Percentiles rank a stretch among this genome's conserved stretches.
Evolutionary conservation across 2,329 filamentous ascomycete genomes (phyloP).

Genomic region (Fusarium anguioides): DNA sequence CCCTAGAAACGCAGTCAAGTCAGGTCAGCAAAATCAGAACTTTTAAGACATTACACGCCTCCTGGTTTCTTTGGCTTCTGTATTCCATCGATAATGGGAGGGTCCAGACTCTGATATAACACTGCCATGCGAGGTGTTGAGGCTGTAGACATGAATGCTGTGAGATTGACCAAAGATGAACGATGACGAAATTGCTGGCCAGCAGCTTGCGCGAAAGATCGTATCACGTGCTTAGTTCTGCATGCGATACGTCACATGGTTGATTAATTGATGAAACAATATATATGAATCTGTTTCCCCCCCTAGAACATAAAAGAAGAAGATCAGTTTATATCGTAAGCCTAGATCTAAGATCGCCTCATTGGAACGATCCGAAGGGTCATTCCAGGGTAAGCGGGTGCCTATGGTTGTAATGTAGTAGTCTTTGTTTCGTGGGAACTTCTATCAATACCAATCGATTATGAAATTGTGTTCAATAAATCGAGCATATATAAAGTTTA

Average conservation of each 20-base stretch:
- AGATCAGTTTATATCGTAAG: background rate
- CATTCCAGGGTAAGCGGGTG: background rate
- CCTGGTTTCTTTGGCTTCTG: slow-evolving; percentile 62
- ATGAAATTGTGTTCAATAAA: background rate
- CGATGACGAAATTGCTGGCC: background rate
- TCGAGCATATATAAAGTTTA: no score
- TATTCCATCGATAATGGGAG: slow-evolving; percentile 59
- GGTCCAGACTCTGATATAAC: slow-evolving; percentile 59
- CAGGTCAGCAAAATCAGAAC: background rate
- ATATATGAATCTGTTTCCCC: no score
- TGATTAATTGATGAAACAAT: background rate
- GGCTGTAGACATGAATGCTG: background rate
- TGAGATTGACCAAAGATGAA: background rate
- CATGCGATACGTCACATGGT: background rate
- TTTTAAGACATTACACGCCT: slow-evolving; percentile 4
- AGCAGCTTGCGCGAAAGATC: background rate
- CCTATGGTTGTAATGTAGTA: background rate
- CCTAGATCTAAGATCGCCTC: background rate
- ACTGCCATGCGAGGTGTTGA: slow-evolving; percentile 52
- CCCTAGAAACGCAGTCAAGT: slow-evolving; percentile 1
- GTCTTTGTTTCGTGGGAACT: background rate
- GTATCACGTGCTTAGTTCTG: background rate
- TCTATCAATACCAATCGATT: background rate
- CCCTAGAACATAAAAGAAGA: background rate
- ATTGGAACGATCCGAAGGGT: background rate